Conservation (phyloP, 2,329 filamentous ascomycete species). For the Blastomyces emzantsi region DNA sequence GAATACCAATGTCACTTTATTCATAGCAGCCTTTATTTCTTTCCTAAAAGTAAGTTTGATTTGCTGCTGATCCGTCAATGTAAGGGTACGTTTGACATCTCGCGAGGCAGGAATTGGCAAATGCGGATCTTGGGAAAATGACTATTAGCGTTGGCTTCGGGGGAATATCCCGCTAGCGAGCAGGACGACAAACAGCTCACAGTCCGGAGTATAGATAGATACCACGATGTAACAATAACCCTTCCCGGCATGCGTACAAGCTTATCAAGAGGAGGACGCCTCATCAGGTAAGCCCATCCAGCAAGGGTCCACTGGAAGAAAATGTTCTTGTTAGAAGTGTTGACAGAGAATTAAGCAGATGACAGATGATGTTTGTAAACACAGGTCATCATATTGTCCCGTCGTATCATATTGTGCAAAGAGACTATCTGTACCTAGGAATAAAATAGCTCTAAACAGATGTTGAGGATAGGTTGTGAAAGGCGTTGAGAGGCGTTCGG, state of each 20-base stretch:
- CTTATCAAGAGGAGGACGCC: not conserved
- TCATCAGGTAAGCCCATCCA: too few relatives aligned
- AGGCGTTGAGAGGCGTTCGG: not conserved
- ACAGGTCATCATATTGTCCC: not conserved
- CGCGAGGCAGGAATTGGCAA: not conserved
- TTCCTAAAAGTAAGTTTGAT: not conserved
- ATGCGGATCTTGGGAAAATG: not conserved
- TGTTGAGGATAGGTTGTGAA: not conserved
- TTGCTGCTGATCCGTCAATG: not conserved
- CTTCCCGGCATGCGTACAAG: not conserved
- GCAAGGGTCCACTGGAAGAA: not conserved
- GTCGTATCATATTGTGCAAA: not conserved
- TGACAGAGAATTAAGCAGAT: not conserved
- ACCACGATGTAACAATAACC: not conserved
- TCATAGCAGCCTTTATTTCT: not conserved
- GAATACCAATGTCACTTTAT: not conserved
- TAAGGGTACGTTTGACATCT: not conserved
- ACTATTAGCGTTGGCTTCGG: not conserved
- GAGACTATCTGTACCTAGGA: not conserved
- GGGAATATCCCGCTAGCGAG: not conserved
- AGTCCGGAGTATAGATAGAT: not conserved
- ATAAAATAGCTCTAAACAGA: not conserved
- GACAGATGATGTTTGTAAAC: not conserved
- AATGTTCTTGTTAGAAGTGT: not conserved
- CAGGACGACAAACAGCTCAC: not conserved